Evolutionary conservation across 2,329 filamentous ascomycete genomes (phyloP).

Genomic region (Calonectria naviculata): DNA sequence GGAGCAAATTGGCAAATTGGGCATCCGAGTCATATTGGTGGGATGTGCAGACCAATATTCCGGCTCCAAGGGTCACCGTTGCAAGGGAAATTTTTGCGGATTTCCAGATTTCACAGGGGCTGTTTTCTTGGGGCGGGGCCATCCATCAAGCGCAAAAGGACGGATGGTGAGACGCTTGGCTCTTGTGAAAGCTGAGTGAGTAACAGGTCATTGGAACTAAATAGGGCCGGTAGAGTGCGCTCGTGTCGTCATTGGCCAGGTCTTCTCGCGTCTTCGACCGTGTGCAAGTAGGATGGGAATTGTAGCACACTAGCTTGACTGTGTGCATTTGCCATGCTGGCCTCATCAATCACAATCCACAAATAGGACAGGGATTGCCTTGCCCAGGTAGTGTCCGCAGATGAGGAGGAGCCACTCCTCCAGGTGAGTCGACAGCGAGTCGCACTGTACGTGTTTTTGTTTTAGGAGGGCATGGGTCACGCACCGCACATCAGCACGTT

Average conservation of each 20-base stretch:
- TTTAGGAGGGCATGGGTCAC: not conserved
- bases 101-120: not conserved
- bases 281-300: conserved; percentile 26
- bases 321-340: conserved; percentile 29
- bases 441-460: conserved; percentile 32
- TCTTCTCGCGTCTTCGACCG: not conserved
- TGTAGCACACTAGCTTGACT: conserved; percentile 16
- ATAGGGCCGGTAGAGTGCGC: conserved; percentile 18
- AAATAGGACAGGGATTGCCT: conserved; percentile 23
- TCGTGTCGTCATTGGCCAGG: conserved; percentile 26
- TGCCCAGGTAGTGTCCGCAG: conserved; percentile 2
- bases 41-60: not conserved
- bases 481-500: conserved; percentile 13
- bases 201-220: conserved; percentile 2
- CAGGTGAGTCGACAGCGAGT: not conserved
- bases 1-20: too few relatives aligned
- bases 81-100: not conserved
- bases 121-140: not conserved
- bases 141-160: not conserved
- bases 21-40: not conserved
- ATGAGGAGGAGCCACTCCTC: not conserved
- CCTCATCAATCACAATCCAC: conserved; percentile 19
- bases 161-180: conserved; percentile 24
- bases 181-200: conserved; percentile 3
- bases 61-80: not conserved